Percentiles rank a stretch among this genome's conserved stretches.
phyloP scores from a whole-genome alignment of 805 yeast genomes.

The Candida nanaspora region DNA sequence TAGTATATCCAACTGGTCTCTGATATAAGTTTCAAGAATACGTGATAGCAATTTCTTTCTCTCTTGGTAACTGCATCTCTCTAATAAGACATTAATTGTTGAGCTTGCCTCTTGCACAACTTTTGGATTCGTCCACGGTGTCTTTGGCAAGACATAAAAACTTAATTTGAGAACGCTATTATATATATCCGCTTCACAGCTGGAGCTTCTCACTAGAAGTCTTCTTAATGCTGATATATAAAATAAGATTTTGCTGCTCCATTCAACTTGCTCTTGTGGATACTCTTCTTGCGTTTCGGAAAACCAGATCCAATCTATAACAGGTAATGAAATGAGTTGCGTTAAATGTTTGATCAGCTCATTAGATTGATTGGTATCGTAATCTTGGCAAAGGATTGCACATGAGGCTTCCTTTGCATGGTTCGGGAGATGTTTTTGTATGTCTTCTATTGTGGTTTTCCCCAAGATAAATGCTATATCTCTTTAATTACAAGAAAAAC shows the following conservation, averaged over 20 bases:
- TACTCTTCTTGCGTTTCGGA: not conserved
- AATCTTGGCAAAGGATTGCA: not conserved
- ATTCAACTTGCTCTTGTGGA: not conserved
- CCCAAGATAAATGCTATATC: too few relatives aligned
- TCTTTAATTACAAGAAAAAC: too few relatives aligned
- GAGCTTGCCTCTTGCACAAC: not conserved
- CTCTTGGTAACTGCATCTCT: not conserved
- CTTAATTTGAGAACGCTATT: not conserved
- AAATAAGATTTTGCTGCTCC: not conserved
- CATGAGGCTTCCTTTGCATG: not conserved
- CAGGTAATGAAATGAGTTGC: not conserved
- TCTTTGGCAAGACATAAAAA: not conserved
- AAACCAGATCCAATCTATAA: conserved; percentile 1
- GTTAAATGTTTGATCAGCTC: not conserved
- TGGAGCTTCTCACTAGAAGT: too few relatives aligned
- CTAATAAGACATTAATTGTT: not conserved
- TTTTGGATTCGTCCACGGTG: not conserved
- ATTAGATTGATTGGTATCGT: not conserved
- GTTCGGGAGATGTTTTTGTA: too few relatives aligned
- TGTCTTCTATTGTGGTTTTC: too few relatives aligned
- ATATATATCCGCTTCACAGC: not conserved
- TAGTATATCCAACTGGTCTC: not conserved
- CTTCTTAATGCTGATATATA: not conserved
- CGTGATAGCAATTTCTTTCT: not conserved
- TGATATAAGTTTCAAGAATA: not conserved